A percentile compares a stretch with the other conserved stretches of the same genome.
Evolutionary conservation across 1,139 yeast species (phyloP).

Genomic region (Suhomyces atakaporum): DNA sequence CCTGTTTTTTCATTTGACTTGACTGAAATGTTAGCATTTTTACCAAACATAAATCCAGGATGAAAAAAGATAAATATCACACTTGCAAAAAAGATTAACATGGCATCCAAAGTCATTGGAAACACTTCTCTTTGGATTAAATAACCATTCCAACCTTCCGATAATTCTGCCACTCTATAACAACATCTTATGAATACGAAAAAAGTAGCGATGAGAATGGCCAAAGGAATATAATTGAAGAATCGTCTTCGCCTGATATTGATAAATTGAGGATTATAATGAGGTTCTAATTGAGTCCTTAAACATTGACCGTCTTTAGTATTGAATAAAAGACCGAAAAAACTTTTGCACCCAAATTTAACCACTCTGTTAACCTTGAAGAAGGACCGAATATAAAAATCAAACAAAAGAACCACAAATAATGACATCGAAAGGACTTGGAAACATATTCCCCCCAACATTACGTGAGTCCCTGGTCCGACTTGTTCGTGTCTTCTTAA

Average conservation of each 20-base stretch:
- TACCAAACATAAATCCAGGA: slow-evolving; percentile 31
- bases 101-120: slow-evolving; percentile 31
- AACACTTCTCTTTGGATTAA: slow-evolving; percentile 35
- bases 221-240: slow-evolving; percentile 29
- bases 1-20: slow-evolving; percentile 5
- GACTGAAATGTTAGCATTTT: slow-evolving; percentile 16
- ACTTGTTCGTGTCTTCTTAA: slow-evolving; percentile 21
- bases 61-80: slow-evolving; percentile 25
- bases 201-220: slow-evolving; percentile 21
- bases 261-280: slow-evolving; percentile 20
- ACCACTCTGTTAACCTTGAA: slow-evolving; percentile 23
- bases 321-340: slow-evolving; percentile 24
- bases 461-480: slow-evolving; percentile 32
- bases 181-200: slow-evolving; percentile 34
- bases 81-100: slow-evolving; percentile 24
- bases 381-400: slow-evolving; percentile 28
- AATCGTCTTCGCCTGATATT: slow-evolving; percentile 19
- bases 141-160: slow-evolving; percentile 38
- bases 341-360: slow-evolving; percentile 15
- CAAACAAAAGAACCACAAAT: slow-evolving; percentile 29
- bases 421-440: slow-evolving; percentile 42
- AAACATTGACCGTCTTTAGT: slow-evolving; percentile 23
- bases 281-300: slow-evolving; percentile 20
- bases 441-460: slow-evolving; percentile 43
- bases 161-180: slow-evolving; percentile 34